Evolutionary conservation across 2,329 filamentous ascomycete genomes (phyloP).

Genomic region (Pezizomycotina sp.): DNA sequence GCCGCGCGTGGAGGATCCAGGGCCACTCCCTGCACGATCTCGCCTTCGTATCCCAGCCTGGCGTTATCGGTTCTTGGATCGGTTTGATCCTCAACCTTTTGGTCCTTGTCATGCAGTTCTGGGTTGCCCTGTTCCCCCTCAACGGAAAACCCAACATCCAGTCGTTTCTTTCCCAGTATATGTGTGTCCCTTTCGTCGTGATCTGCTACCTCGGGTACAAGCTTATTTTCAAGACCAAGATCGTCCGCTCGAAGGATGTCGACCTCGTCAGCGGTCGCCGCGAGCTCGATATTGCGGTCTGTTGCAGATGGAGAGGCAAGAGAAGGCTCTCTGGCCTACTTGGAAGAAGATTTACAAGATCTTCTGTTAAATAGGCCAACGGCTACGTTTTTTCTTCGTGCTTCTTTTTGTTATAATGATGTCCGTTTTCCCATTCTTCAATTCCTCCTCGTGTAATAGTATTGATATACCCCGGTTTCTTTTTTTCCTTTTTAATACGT

Average conservation of each 20-base stretch:
- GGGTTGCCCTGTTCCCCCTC: constrained; percentile 66
- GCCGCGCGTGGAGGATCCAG: constrained; percentile 53
- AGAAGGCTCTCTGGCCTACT: constrained; percentile 51
- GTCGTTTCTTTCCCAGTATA: constrained; percentile 58
- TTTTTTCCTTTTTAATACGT: constrained; percentile 5
- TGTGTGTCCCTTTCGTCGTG: constrained; percentile 52
- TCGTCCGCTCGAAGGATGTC: constrained; percentile 57
- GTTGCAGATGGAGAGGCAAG: constrained; percentile 61
- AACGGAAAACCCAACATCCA: constrained; percentile 36
- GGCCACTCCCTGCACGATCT: constrained; percentile 60
- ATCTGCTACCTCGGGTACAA: constrained; percentile 61
- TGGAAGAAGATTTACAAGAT: constrained; percentile 66
- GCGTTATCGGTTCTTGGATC: constrained; percentile 62
- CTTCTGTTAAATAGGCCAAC: constrained; percentile 54
- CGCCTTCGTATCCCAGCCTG: constrained; percentile 65
- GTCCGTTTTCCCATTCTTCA: constrained; percentile 1
- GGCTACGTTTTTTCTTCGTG: constrained; percentile 3
- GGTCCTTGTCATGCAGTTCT: constrained; percentile 71
- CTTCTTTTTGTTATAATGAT: constrained; percentile 5
- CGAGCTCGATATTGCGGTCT: constrained; percentile 69
- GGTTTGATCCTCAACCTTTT: constrained; percentile 60
- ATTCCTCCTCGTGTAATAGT: background rate
- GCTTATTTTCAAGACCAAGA: constrained; percentile 50
- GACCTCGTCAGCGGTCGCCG: constrained; percentile 72
- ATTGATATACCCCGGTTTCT: background rate